A percentile compares a stretch with the other conserved stretches of the same genome.
Evolutionary conservation across 176 grass and related monocot species (phyloP).

Genomic region (Chloris gayana): DNA sequence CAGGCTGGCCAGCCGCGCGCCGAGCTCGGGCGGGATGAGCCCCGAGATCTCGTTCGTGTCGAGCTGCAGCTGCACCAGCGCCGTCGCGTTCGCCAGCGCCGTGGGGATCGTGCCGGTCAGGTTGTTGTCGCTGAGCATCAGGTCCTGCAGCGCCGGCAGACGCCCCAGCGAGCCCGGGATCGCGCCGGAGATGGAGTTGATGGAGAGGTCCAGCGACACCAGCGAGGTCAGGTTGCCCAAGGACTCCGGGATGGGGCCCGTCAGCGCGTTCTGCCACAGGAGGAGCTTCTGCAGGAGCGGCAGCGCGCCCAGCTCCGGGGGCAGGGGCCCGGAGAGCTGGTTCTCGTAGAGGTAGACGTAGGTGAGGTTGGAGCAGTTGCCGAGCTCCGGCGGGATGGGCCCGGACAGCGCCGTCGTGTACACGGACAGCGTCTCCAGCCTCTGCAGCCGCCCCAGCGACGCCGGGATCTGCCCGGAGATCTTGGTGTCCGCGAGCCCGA

Average conservation of each 20-base stretch:
- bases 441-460: constrained; percentile 63
- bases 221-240: constrained; percentile 76
- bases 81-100: constrained; percentile 59
- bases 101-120: constrained; percentile 80
- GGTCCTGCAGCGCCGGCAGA: constrained; percentile 68
- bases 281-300: constrained; percentile 75
- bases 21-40: constrained; percentile 72
- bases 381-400: constrained; percentile 81
- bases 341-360: constrained; percentile 95
- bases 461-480: constrained; percentile 72
- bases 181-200: constrained; percentile 85
- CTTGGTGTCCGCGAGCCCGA: constrained; percentile 92
- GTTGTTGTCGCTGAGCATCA: constrained; percentile 99
- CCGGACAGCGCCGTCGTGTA: constrained; percentile 81
- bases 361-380: constrained; percentile 69
- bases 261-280: constrained; percentile 93
- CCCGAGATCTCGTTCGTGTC: constrained; percentile 97
- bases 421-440: constrained; percentile 73
- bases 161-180: constrained; percentile 62
- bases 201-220: constrained; percentile 79
- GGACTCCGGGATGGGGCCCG: constrained; percentile 71
- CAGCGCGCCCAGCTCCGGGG: constrained; percentile 59
- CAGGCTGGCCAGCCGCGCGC: constrained; percentile 43
- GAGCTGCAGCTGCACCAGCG: constrained; percentile 80
- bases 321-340: constrained; percentile 67